Conservation (phyloP, 2,329 filamentous ascomycete genomes). For the Venturia effusa region DNA sequence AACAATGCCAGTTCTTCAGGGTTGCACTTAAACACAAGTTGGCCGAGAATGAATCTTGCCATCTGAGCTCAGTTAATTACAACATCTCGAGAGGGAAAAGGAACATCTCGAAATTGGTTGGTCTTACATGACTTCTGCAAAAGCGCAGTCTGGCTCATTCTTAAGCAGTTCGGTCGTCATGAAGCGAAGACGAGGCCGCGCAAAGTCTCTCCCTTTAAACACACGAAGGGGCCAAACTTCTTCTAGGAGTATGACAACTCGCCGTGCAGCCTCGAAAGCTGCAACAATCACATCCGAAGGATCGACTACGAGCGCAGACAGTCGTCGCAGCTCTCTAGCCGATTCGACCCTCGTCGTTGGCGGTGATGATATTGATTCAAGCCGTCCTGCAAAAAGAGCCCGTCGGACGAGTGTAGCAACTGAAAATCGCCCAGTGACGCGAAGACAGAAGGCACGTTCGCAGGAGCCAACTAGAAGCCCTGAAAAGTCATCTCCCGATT, state of each 20-base stretch:
- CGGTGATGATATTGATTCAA: constrained; percentile 10
- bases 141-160: not conserved
- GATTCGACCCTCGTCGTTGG: constrained; percentile 13
- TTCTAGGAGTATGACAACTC: constrained; percentile 33
- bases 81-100: constrained; percentile 1
- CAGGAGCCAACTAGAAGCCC: not conserved
- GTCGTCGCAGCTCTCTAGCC: constrained; percentile 28
- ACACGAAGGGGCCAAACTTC: constrained; percentile 12
- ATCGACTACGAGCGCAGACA: constrained; percentile 25
- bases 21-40: not conserved
- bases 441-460: not conserved
- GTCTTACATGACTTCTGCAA: constrained; percentile 8
- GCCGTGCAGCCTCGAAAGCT: constrained; percentile 27
- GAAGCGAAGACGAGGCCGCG: constrained; percentile 1
- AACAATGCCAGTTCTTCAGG: constrained; percentile 2
- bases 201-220: constrained; percentile 9
- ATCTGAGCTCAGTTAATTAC: not conserved
- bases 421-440: constrained; percentile 1
- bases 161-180: not conserved
- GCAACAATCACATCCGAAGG: constrained; percentile 17
- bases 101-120: not conserved
- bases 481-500: not conserved
- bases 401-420: not conserved
- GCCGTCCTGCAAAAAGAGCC: constrained; percentile 6
- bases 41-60: constrained; percentile 1